Percentiles rank a stretch among this genome's conserved stretches.
Conservation (phyloP, 2,329 filamentous ascomycete genomes). For the Neofusicoccum umdonicola region DNA sequence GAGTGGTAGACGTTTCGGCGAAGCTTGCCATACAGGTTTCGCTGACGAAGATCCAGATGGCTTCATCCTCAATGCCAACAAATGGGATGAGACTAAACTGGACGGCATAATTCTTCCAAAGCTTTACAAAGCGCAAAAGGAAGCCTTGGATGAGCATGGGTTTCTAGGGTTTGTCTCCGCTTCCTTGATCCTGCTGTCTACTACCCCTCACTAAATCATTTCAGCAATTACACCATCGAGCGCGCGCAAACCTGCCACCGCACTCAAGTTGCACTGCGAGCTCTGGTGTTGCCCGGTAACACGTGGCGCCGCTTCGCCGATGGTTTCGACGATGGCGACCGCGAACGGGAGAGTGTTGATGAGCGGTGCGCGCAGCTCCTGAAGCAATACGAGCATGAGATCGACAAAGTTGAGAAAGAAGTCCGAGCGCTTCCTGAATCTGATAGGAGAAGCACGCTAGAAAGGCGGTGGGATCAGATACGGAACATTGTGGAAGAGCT, state of each 20-base stretch:
- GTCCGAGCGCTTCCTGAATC: constrained; percentile 32
- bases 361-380: constrained; percentile 35
- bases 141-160: constrained; percentile 41
- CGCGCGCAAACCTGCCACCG: constrained; percentile 41
- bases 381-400: constrained; percentile 29
- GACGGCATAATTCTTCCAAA: constrained; percentile 42
- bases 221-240: constrained; percentile 30
- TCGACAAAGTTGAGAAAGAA: constrained; percentile 19
- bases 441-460: constrained; percentile 24
- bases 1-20: neutral
- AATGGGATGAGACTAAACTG: constrained; percentile 41
- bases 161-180: constrained; percentile 35
- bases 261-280: constrained; percentile 45
- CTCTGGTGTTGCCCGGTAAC: constrained; percentile 27
- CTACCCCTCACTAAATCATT: neutral
- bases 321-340: constrained; percentile 31
- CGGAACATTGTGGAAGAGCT: constrained; percentile 21
- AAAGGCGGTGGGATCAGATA: constrained; percentile 41
- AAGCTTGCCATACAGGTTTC: neutral
- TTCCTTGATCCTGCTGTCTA: neutral
- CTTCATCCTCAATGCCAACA: constrained; percentile 41
- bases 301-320: constrained; percentile 30
- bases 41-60: constrained; percentile 30
- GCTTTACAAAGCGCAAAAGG: constrained; percentile 31
- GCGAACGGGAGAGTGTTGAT: constrained; percentile 37